These are phyloP conservation scores for Hura crepitans DNA, from an alignment of 441 rosid genomes.

Conservation along the genomic window DNA sequence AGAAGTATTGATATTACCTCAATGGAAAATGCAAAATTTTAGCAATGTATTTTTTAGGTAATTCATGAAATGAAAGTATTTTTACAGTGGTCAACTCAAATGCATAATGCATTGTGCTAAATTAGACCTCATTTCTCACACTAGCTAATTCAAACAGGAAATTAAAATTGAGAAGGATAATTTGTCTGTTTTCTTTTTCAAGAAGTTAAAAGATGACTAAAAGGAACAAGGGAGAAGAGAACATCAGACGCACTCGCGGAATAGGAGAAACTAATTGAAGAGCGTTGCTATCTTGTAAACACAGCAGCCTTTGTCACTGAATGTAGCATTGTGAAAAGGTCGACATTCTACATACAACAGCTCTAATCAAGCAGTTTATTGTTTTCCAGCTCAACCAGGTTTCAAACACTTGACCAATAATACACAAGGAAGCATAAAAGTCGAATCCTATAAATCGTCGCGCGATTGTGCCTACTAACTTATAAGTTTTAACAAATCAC, in stretches of 20 bases:
- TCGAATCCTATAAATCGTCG: neutral
- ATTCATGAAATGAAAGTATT: neutral
- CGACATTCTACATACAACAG: neutral
- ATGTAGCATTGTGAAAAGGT: slow-evolving; percentile 3
- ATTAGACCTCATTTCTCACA: neutral
- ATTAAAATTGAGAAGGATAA: neutral
- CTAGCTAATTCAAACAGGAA: neutral
- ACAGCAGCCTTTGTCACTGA: neutral
- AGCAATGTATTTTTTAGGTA: neutral
- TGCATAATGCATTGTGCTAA: neutral
- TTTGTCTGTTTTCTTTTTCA: neutral
- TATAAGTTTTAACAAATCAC: too few relatives aligned
- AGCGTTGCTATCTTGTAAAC: neutral
- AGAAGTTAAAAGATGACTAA: neutral
- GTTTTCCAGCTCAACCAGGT: neutral
- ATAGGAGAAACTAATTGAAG: neutral
- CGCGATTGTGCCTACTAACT: neutral
- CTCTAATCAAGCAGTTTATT: neutral
- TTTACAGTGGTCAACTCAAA: neutral
- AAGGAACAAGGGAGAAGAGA: neutral
- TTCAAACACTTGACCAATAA: neutral
- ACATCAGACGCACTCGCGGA: neutral
- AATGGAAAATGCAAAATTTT: neutral
- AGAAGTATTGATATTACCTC: neutral
- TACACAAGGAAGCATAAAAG: neutral